These are phyloP conservation scores for Garcia nutans DNA, from an alignment of 345 rosid species.

Conservation along the genomic window DNA sequence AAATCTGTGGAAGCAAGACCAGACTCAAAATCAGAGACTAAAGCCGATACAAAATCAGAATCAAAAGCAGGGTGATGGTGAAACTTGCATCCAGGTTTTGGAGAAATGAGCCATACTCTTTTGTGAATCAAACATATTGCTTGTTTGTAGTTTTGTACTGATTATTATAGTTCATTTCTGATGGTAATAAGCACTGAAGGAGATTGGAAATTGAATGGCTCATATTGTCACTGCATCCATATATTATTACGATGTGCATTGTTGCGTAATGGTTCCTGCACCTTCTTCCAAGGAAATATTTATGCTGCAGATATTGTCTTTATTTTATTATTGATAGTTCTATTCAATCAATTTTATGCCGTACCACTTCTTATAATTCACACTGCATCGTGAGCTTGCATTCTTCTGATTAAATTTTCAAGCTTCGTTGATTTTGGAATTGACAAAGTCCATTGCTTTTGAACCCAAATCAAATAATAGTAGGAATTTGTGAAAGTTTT, in stretches of 20 bases:
- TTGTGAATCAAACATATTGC: not conserved
- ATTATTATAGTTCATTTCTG: constrained; percentile 11
- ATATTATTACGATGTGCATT: constrained; percentile 3
- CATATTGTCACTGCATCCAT: not conserved
- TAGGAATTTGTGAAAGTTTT: too few relatives aligned
- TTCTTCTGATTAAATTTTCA: not conserved
- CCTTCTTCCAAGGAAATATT: not conserved
- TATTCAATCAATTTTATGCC: not conserved
- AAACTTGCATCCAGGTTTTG: constrained; percentile 20
- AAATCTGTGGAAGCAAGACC: constrained; percentile 37
- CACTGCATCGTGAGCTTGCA: not conserved
- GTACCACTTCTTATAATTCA: not conserved
- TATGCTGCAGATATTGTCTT: not conserved
- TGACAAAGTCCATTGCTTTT: not conserved
- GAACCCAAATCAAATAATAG: too few relatives aligned
- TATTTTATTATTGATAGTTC: not conserved
- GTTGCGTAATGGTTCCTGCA: constrained; percentile 17
- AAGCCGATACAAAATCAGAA: constrained; percentile 43
- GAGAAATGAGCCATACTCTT: constrained; percentile 3
- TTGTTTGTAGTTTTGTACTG: not conserved
- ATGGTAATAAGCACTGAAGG: constrained; percentile 10
- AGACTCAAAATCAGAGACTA: constrained; percentile 53
- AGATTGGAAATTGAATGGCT: not conserved
- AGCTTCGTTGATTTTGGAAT: not conserved
- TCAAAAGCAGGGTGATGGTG: constrained; percentile 34